A percentile compares a stretch with the other conserved stretches of the same genome.
phyloP scores from a whole-genome alignment of 345 rosid genomes.

The Populus tremula region DNA sequence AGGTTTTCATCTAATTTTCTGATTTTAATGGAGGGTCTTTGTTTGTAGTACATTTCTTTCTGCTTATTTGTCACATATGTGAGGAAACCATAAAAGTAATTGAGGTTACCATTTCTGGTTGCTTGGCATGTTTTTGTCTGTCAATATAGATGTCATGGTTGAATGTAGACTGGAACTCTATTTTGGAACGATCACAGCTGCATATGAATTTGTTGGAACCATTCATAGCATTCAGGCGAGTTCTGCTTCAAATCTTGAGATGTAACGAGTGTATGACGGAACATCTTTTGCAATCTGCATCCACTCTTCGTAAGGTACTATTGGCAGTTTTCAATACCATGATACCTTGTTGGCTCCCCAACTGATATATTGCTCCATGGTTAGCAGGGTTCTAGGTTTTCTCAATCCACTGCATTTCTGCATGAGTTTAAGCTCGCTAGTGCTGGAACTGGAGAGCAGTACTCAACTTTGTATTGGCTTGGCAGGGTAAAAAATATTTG shows the following conservation, averaged over 20 bases:
- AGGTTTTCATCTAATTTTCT: conserved; percentile 38
- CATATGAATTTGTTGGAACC: conserved; percentile 96
- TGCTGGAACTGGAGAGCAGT: conserved; percentile 42
- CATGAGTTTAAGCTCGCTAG: conserved; percentile 78
- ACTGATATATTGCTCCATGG: conserved; percentile 20
- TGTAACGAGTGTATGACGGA: conserved; percentile 54
- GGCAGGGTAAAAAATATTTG: conserved; percentile 67
- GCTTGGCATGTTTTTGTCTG: conserved; percentile 23
- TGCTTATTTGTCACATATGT: background rate
- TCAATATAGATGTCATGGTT: conserved; percentile 66
- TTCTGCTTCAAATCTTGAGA: conserved; percentile 73
- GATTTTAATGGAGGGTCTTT: background rate
- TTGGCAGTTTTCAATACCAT: background rate
- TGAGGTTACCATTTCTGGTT: conserved; percentile 2
- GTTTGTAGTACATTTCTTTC: background rate
- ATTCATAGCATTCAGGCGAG: conserved; percentile 81
- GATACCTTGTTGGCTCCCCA: background rate
- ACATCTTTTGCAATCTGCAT: conserved; percentile 88
- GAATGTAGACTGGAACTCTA: conserved; percentile 68
- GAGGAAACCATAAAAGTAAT: background rate
- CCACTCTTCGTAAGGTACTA: conserved; percentile 87
- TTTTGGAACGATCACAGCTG: conserved; percentile 62
- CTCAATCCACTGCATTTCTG: conserved; percentile 83
- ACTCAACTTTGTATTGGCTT: conserved; percentile 59
- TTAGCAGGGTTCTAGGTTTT: conserved; percentile 74